phyloP scores from a whole-genome alignment of 495 filamentous ascomycete species.

The Aspergillus incahuasiensis region DNA sequence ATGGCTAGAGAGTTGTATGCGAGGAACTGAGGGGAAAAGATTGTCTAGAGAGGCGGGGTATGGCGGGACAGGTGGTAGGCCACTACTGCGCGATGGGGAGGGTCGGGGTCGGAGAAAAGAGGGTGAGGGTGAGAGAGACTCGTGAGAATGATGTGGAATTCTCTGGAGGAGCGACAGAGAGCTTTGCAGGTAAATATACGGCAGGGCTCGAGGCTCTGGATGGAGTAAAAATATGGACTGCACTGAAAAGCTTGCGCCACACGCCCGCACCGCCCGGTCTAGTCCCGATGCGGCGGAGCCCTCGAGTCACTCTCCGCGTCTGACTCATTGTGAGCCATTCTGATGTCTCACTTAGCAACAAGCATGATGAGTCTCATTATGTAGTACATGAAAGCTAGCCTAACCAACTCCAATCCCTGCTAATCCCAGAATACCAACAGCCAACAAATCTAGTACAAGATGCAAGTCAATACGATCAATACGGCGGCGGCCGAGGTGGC shows the following conservation, averaged over 20 bases:
- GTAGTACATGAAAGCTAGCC: slow-evolving; percentile 6
- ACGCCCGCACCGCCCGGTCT: slow-evolving; percentile 10
- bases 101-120: neutral
- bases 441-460: slow-evolving; percentile 9
- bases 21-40: slow-evolving; percentile 8
- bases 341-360: neutral
- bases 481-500: slow-evolving; percentile 20
- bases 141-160: neutral
- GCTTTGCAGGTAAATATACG: neutral
- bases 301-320: slow-evolving; percentile 1
- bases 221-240: slow-evolving; percentile 7
- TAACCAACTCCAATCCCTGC: slow-evolving; percentile 1
- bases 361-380: neutral
- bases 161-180: neutral
- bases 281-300: slow-evolving; percentile 21
- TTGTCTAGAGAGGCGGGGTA: slow-evolving; percentile 10
- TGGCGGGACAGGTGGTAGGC: slow-evolving; percentile 10
- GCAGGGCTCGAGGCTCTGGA: neutral
- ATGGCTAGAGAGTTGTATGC: slow-evolving; percentile 37
- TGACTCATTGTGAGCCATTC: slow-evolving; percentile 18
- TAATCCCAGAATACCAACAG: slow-evolving; percentile 1
- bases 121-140: neutral
- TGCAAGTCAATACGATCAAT: slow-evolving; percentile 8
- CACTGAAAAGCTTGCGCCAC: slow-evolving; percentile 13
- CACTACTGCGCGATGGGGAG: neutral